phyloP scores from a whole-genome alignment of 2,329 filamentous ascomycete species.

The Pleoardoris graminearum region DNA sequence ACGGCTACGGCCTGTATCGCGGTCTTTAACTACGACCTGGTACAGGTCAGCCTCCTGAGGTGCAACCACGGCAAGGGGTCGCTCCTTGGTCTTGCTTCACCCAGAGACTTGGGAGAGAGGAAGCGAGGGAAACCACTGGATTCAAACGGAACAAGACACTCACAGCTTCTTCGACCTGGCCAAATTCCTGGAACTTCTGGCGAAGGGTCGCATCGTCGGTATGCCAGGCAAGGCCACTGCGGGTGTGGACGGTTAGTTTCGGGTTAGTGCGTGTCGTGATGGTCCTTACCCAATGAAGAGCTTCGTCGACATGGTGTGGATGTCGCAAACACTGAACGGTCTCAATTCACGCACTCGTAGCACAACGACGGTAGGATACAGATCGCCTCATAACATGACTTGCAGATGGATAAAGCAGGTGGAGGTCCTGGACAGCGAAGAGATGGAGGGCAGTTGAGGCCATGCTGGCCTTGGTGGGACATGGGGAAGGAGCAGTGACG shows the following conservation, averaged over 20 bases:
- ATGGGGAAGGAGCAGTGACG: slow-evolving; percentile 38
- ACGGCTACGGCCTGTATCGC: slow-evolving; percentile 93
- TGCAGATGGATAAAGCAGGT: slow-evolving; percentile 21
- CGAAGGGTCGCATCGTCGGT: slow-evolving; percentile 87
- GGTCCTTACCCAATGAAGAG: slow-evolving; percentile 84
- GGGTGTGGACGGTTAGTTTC: slow-evolving; percentile 12
- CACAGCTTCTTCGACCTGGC: slow-evolving; percentile 92
- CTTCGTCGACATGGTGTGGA: slow-evolving; percentile 72
- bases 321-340: slow-evolving; percentile 41
- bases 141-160: slow-evolving; percentile 50
- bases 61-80: neutral
- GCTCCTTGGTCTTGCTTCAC: neutral
- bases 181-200: slow-evolving; percentile 90
- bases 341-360: slow-evolving; percentile 45
- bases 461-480: slow-evolving; percentile 32
- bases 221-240: slow-evolving; percentile 95
- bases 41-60: slow-evolving; percentile 18
- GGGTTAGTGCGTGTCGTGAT: neutral
- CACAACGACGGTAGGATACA: slow-evolving; percentile 35
- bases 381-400: slow-evolving; percentile 25
- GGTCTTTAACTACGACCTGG: slow-evolving; percentile 96
- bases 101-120: neutral
- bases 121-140: neutral
- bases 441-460: slow-evolving; percentile 26
- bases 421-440: slow-evolving; percentile 21